Conservation (phyloP, 148 eudicot species). For the Agrostemma githago region DNA sequence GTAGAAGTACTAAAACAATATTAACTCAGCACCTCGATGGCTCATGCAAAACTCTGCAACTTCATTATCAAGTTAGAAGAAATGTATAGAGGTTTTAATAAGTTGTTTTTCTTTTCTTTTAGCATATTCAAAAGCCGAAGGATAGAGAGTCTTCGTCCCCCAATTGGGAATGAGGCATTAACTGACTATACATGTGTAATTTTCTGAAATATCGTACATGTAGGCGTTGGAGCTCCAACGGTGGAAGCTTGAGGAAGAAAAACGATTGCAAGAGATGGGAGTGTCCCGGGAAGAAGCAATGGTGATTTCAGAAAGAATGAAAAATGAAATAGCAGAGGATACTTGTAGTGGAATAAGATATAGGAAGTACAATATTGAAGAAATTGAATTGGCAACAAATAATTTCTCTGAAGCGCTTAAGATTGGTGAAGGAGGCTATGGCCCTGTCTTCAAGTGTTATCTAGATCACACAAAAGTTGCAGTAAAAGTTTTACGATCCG, state of each 20-base stretch:
- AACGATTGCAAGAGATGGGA: conserved; percentile 31
- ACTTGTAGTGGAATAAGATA: conserved; percentile 36
- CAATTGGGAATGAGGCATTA: not conserved
- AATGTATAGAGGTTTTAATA: not conserved
- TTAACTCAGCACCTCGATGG: not conserved
- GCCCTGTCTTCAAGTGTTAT: conserved; percentile 49
- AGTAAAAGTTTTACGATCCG: conserved; percentile 52
- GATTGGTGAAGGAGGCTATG: conserved; percentile 65
- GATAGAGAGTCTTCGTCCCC: not conserved
- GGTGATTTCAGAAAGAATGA: conserved; percentile 35
- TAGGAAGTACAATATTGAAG: conserved; percentile 44
- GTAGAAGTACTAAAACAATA: not conserved
- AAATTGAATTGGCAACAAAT: conserved; percentile 51
- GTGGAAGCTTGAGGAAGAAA: conserved; percentile 48
- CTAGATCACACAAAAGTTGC: conserved; percentile 63
- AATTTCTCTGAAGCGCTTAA: conserved; percentile 34
- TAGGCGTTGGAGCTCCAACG: conserved; percentile 56
- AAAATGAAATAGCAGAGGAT: conserved; percentile 17
- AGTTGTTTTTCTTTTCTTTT: not conserved
- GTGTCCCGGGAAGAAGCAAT: conserved; percentile 35
- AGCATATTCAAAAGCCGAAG: not conserved
- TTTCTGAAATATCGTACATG: conserved; percentile 15
- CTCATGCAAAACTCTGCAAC: not conserved
- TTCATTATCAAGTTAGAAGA: not conserved
- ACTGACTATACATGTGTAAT: not conserved